Evolutionary conservation across 768 basidiomycete genomes (phyloP).

Genomic region (Tricholoma sp.): DNA sequence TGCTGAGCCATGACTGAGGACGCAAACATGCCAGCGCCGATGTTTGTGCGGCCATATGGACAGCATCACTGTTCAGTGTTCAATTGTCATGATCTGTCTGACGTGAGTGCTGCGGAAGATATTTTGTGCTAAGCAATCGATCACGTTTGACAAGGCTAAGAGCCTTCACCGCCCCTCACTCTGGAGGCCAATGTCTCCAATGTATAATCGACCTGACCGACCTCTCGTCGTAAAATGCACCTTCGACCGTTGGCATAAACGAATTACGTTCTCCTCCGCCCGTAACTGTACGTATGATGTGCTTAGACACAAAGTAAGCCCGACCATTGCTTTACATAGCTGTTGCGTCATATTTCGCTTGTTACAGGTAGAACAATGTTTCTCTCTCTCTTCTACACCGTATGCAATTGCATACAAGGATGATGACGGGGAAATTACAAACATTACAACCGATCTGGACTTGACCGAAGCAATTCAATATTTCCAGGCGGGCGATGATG

Average conservation of each 20-base stretch:
- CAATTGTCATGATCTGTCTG: not conserved
- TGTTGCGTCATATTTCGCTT: not conserved
- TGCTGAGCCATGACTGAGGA: not conserved
- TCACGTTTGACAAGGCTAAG: not conserved
- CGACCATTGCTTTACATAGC: conserved; percentile 1
- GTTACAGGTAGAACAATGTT: conserved; percentile 77
- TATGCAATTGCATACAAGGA: conserved; percentile 82
- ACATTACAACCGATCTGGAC: conserved; percentile 64
- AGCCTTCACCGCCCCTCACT: not conserved
- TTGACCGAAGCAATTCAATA: conserved; percentile 86
- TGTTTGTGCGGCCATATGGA: too few species aligned
- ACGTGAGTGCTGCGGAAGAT: conserved; percentile 9
- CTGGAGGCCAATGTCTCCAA: conserved; percentile 10
- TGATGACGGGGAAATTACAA: conserved; percentile 77
- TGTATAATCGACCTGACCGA: conserved; percentile 58
- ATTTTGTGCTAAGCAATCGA: not conserved
- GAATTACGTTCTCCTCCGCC: conserved; percentile 77
- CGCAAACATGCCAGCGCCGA: too few species aligned
- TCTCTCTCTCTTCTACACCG: conserved; percentile 62
- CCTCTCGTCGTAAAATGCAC: conserved; percentile 81
- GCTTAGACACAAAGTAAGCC: conserved; percentile 64
- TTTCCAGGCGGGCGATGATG: conserved; percentile 78
- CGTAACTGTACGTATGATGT: conserved; percentile 74
- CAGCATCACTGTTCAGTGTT: too few species aligned
- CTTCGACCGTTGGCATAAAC: conserved; percentile 68